These are phyloP conservation scores for Leishmania martiniquensis DNA, from an alignment of 208 protist genomes.

Conservation along the genomic window DNA sequence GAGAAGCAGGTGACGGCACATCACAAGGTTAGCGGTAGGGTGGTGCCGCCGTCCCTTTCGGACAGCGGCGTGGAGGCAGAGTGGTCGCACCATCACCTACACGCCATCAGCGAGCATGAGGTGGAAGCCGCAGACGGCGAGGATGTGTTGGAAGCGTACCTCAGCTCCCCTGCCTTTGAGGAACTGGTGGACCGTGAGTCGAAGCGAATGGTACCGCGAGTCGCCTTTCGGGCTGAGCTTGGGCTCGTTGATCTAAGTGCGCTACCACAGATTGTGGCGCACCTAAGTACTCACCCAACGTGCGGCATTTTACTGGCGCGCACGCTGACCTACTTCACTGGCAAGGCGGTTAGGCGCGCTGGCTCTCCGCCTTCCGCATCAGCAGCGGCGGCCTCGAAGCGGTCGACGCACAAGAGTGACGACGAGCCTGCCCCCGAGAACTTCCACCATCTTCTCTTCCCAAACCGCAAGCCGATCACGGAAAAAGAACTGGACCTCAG, in stretches of 20 bases:
- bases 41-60: constrained; percentile 3
- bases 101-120: background rate
- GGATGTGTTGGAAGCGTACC: constrained; percentile 44
- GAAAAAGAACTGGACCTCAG: constrained; percentile 84
- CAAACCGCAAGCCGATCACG: constrained; percentile 30
- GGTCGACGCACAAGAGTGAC: background rate
- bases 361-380: background rate
- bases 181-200: constrained; percentile 40
- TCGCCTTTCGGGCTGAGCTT: constrained; percentile 44
- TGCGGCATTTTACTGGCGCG: constrained; percentile 34
- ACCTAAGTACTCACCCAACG: constrained; percentile 40
- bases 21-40: constrained; percentile 16
- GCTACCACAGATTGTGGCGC: constrained; percentile 55
- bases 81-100: background rate
- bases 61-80: background rate
- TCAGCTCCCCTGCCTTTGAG: constrained; percentile 44
- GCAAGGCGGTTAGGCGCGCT: background rate
- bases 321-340: constrained; percentile 58
- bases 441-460: constrained; percentile 16
- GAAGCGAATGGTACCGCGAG: constrained; percentile 37
- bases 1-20: constrained; percentile 23
- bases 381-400: background rate
- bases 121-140: constrained; percentile 16
- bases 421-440: constrained; percentile 3
- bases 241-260: constrained; percentile 72